phyloP scores from a whole-genome alignment of 768 basidiomycete genomes.

The Macrocybe gigantea region DNA sequence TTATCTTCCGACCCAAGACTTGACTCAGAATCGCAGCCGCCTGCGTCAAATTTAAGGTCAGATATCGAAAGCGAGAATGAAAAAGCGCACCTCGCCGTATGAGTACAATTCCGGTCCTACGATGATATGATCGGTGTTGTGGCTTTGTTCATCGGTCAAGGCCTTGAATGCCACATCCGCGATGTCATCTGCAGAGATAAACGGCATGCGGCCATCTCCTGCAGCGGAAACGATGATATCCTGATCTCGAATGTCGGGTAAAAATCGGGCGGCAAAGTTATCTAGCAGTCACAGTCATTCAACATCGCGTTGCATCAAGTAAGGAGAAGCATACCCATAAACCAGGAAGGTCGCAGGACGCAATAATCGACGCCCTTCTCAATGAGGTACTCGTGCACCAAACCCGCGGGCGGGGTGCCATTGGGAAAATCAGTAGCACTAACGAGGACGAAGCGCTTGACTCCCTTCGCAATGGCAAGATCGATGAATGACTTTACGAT shows the following conservation, averaged over 20 bases:
- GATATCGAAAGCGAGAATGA: background rate
- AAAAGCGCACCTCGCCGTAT: conserved; percentile 17
- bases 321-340: conserved; percentile 20
- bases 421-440: conserved; percentile 18
- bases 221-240: conserved; percentile 17
- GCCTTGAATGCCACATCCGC: conserved; percentile 21
- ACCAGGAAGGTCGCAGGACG: conserved; percentile 31
- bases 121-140: conserved; percentile 6
- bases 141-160: conserved; percentile 12
- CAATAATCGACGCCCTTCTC: conserved; percentile 25
- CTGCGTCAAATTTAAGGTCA: conserved; percentile 3
- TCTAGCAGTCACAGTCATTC: conserved; percentile 12
- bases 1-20: conserved; percentile 15
- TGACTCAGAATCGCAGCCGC: conserved; percentile 13
- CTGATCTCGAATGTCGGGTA: conserved; percentile 15
- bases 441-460: conserved; percentile 26
- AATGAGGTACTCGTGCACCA: conserved; percentile 28
- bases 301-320: no score
- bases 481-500: conserved; percentile 26
- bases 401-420: conserved; percentile 19
- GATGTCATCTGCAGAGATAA: conserved; percentile 21
- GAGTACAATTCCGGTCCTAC: conserved; percentile 20
- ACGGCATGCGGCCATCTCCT: conserved; percentile 16
- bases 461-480: conserved; percentile 23
- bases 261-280: conserved; percentile 19